These are phyloP conservation scores for Nevesoporus exiguus DNA, from an alignment of 768 basidiomycete species.

Conservation along the genomic window DNA sequence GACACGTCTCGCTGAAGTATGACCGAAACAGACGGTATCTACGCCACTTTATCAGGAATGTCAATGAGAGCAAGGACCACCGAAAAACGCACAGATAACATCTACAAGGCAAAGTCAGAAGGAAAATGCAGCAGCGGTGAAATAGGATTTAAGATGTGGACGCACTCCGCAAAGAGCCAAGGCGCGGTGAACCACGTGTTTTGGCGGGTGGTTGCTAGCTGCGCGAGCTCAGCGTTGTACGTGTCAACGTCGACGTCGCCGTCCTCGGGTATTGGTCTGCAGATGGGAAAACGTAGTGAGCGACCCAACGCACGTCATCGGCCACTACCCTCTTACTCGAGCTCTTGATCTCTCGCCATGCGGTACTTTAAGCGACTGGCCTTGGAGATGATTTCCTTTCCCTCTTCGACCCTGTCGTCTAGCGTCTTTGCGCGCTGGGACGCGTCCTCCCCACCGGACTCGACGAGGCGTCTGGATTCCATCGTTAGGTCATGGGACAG, in stretches of 20 bases:
- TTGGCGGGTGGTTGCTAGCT: slow-evolving; percentile 42
- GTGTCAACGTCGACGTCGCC: slow-evolving; percentile 62
- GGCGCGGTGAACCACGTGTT: slow-evolving; percentile 90
- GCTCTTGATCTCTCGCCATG: slow-evolving; percentile 71
- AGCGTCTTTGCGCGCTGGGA: slow-evolving; percentile 24
- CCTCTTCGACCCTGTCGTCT: slow-evolving; percentile 60
- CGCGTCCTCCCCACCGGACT: slow-evolving; percentile 1
- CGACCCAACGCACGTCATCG: not conserved
- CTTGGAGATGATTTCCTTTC: slow-evolving; percentile 70
- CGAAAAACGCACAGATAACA: slow-evolving; percentile 63
- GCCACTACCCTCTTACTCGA: slow-evolving; percentile 49
- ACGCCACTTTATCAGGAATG: not conserved
- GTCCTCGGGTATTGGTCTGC: slow-evolving; percentile 70
- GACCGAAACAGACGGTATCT: slow-evolving; percentile 85
- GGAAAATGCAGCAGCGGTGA: not conserved
- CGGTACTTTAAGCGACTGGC: slow-evolving; percentile 81
- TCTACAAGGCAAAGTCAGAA: slow-evolving; percentile 33
- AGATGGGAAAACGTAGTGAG: not conserved
- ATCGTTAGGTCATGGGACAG: slow-evolving; percentile 61
- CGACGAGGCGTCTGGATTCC: slow-evolving; percentile 27
- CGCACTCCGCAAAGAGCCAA: slow-evolving; percentile 96
- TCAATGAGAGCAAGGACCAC: not conserved
- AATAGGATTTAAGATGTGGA: not conserved
- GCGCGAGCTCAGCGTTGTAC: slow-evolving; percentile 75
- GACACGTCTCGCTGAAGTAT: slow-evolving; percentile 59